These are phyloP conservation scores for Saccharomyces uvarum DNA, from an alignment of 1,139 yeast species.

Conservation along the genomic window DNA sequence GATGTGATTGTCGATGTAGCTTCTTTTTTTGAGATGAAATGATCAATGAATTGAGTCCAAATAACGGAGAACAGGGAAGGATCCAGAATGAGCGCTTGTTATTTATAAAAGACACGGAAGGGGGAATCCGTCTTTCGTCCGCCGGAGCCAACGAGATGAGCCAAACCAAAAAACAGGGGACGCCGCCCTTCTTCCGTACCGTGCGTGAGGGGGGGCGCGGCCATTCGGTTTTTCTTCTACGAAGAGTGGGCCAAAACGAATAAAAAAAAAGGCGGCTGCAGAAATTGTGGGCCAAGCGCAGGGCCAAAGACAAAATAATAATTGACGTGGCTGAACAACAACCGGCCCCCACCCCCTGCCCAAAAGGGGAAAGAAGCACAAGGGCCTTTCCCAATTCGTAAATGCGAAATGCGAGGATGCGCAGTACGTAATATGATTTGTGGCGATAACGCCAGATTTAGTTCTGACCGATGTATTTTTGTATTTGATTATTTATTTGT, in stretches of 20 bases:
- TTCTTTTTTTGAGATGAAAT: not conserved
- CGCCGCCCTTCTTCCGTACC: slow-evolving; percentile 1
- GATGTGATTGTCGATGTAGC: not conserved
- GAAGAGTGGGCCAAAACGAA: not conserved
- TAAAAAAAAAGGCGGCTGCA: not conserved
- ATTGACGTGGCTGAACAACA: not conserved
- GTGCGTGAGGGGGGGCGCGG: slow-evolving; percentile 1
- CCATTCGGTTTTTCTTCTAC: not conserved
- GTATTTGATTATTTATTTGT: not conserved
- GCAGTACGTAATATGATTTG: not conserved
- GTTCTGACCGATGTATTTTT: not conserved
- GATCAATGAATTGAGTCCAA: not conserved
- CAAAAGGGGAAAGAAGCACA: not conserved
- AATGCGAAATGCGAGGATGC: not conserved
- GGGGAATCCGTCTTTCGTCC: slow-evolving; percentile 1
- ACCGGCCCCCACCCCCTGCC: not conserved
- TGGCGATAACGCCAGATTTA: not conserved
- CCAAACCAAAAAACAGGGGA: slow-evolving; percentile 1
- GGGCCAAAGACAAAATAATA: not conserved
- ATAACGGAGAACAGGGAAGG: not conserved
- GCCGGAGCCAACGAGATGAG: slow-evolving; percentile 1
- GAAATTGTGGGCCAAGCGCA: not conserved
- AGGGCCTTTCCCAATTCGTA: not conserved
- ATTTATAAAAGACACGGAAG: slow-evolving; percentile 1
- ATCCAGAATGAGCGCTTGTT: not conserved